A percentile compares a stretch with the other conserved stretches of the same genome.
These are phyloP conservation scores for Hypomontagnella monticulosa DNA, from an alignment of 495 filamentous ascomycete species.

Conservation along the genomic window DNA sequence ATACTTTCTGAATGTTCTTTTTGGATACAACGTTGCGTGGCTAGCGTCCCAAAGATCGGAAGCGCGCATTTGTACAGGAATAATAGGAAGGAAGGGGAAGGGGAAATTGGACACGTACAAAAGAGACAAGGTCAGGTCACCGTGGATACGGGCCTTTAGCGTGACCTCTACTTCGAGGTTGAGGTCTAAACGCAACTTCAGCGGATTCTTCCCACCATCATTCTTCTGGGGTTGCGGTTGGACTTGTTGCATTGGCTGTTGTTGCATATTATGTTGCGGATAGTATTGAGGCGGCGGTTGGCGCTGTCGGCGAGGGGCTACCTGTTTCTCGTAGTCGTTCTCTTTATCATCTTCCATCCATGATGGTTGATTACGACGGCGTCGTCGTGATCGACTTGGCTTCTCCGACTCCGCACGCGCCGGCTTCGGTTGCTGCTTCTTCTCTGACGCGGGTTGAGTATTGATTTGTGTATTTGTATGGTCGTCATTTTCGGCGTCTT, in stretches of 20 bases:
- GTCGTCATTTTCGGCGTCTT: background rate
- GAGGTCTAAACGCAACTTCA: conserved; percentile 80
- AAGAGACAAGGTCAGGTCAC: conserved; percentile 85
- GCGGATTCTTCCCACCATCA: conserved; percentile 67
- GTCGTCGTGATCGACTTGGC: conserved; percentile 41
- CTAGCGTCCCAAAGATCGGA: background rate
- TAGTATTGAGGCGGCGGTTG: conserved; percentile 61
- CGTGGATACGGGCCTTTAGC: conserved; percentile 91
- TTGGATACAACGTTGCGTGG: background rate
- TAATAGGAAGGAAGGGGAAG: conserved; percentile 3
- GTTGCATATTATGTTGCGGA: conserved; percentile 38
- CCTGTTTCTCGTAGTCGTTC: conserved; percentile 38
- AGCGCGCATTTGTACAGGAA: conserved; percentile 13
- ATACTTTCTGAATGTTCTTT: background rate
- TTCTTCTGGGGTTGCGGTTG: conserved; percentile 49
- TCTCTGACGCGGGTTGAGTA: conserved; percentile 6
- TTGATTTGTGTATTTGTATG: conserved; percentile 1
- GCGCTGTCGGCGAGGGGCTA: conserved; percentile 36
- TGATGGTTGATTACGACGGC: conserved; percentile 43
- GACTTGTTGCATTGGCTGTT: conserved; percentile 61
- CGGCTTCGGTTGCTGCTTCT: conserved; percentile 29
- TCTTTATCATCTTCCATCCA: conserved; percentile 43
- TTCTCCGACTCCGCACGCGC: conserved; percentile 39
- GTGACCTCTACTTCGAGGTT: conserved; percentile 91
- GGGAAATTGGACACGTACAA: conserved; percentile 67